Conservation (phyloP, 225 moss, liverwort and hornwort species). For the Lunularia cruciata region DNA sequence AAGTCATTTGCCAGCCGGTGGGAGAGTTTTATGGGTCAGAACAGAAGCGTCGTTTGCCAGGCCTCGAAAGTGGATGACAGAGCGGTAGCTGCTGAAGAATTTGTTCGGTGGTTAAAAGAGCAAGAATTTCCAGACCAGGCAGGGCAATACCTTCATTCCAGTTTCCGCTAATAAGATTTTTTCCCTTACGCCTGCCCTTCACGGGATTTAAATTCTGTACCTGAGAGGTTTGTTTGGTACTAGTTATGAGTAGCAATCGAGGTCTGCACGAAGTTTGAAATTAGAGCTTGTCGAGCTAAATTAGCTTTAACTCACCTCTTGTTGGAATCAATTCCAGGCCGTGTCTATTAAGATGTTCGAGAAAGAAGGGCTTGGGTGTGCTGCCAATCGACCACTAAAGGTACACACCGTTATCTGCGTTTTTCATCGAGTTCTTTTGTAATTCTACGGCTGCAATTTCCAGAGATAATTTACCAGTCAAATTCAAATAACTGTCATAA, state of each 20-base stretch:
- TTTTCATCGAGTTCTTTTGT: no score
- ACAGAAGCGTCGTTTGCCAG: slow-evolving; percentile 37
- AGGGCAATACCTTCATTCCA: neutral
- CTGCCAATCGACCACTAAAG: slow-evolving; percentile 36
- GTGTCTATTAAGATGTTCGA: slow-evolving; percentile 40
- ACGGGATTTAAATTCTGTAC: neutral
- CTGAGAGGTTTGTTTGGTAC: neutral
- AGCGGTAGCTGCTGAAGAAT: slow-evolving; percentile 55
- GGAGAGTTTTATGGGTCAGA: no score
- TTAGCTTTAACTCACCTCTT: neutral
- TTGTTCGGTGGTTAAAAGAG: slow-evolving; percentile 66
- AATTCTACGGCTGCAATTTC: no score
- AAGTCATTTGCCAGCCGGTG: neutral
- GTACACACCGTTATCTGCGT: slow-evolving; percentile 27
- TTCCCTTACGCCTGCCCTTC: neutral
- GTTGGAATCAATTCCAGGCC: slow-evolving; percentile 17
- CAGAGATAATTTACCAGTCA: no score
- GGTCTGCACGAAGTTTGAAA: neutral
- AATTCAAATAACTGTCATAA: no score
- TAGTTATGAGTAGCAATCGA: neutral
- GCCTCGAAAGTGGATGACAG: slow-evolving; percentile 46
- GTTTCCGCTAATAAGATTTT: no score
- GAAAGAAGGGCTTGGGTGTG: slow-evolving; percentile 45
- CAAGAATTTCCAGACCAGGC: slow-evolving; percentile 88
- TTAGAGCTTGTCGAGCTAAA: neutral